phyloP scores from a whole-genome alignment of 78 protist genomes.

The Speleostelium caveatum region DNA sequence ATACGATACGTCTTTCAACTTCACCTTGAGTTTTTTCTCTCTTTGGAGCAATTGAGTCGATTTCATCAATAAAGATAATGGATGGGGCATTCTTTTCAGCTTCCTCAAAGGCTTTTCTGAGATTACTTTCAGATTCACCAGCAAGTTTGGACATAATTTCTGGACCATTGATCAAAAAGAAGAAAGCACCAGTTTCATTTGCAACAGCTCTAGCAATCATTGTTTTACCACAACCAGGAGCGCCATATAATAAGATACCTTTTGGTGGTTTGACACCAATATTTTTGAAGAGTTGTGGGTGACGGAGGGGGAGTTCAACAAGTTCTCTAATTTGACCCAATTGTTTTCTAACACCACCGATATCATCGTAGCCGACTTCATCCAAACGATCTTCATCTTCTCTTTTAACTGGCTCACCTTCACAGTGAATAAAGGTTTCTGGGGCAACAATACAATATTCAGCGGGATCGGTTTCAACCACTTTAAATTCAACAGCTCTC shows the following conservation, averaged over 20 bases:
- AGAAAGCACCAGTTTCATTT: constrained; percentile 99
- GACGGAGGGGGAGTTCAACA: constrained; percentile 99
- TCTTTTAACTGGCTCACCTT: constrained; percentile 99
- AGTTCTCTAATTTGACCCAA: constrained; percentile 99
- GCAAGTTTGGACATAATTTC: constrained; percentile 99
- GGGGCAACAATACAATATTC: constrained; percentile 96
- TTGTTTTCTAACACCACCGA: constrained; percentile 99
- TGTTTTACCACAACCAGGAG: constrained; percentile 99
- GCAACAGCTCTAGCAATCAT: constrained; percentile 99
- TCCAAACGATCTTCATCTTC: constrained; percentile 97
- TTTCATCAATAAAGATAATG: constrained; percentile 99
- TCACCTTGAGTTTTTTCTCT: constrained; percentile 99
- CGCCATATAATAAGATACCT: constrained; percentile 98
- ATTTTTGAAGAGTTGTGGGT: constrained; percentile 98
- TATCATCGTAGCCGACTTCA: constrained; percentile 99
- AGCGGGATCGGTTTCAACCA: constrained; percentile 98
- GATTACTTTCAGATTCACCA: constrained; percentile 99
- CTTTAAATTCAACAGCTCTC: constrained; percentile 99
- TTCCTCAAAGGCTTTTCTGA: constrained; percentile 99
- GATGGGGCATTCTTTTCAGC: constrained; percentile 99
- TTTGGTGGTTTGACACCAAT: constrained; percentile 99
- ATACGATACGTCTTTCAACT: constrained; percentile 99
- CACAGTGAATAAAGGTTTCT: constrained; percentile 99
- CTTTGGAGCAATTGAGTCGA: constrained; percentile 99
- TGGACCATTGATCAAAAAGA: constrained; percentile 99